Percentiles rank a stretch among this genome's conserved stretches.
These are phyloP conservation scores for Corniculantispora saksenae DNA, from an alignment of 2,329 filamentous ascomycete species.

Conservation along the genomic window DNA sequence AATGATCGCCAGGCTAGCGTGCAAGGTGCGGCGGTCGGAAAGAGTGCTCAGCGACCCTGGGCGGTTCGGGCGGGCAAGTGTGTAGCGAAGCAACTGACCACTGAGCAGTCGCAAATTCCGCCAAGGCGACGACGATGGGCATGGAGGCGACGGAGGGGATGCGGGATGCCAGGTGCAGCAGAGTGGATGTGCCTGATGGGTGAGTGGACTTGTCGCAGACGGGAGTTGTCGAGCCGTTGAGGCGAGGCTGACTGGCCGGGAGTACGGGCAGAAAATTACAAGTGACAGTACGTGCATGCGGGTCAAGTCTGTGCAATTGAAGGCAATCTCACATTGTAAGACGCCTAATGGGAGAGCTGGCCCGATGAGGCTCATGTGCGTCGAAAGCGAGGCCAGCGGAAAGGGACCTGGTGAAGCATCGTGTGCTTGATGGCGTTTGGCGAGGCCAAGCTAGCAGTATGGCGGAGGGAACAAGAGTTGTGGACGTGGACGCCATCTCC, in stretches of 20 bases:
- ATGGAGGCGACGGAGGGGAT: not conserved
- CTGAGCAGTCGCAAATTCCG: not conserved
- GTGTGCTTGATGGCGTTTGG: not conserved
- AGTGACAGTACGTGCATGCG: not conserved
- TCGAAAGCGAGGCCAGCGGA: not conserved
- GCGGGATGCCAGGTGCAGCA: not conserved
- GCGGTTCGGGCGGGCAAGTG: not conserved
- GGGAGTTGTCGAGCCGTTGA: not conserved
- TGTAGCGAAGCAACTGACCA: not conserved
- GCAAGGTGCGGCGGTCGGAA: not conserved
- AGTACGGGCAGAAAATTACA: not conserved
- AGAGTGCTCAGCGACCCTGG: not conserved
- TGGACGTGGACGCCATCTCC: not conserved
- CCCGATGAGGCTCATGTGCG: too few relatives aligned
- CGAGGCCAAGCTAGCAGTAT: not conserved
- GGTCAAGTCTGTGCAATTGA: not conserved
- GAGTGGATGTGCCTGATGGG: not conserved
- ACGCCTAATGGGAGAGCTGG: not conserved
- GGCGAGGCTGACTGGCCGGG: not conserved
- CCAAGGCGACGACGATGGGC: not conserved
- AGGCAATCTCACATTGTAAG: not conserved
- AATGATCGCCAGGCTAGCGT: not conserved
- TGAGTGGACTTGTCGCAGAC: not conserved
- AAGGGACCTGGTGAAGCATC: too few relatives aligned
- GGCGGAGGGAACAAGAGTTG: not conserved